phyloP scores from a whole-genome alignment of 148 eudicot species.

The Mesembryanthemum crystallinum region DNA sequence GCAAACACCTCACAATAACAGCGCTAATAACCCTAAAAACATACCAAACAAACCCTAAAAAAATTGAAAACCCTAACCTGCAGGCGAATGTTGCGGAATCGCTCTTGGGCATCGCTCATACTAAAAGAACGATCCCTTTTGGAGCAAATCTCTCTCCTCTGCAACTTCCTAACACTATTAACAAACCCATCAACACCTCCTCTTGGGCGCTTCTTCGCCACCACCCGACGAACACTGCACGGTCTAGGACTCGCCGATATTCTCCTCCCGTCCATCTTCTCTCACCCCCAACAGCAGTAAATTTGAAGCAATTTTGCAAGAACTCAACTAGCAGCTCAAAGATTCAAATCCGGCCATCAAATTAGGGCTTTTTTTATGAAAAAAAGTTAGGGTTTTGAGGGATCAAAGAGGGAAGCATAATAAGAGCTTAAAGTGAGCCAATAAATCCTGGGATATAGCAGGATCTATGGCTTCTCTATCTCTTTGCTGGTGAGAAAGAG shows the following conservation, averaged over 20 bases:
- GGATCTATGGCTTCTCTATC: too few relatives aligned
- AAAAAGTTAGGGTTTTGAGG: slow-evolving; percentile 19
- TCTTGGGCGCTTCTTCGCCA: slow-evolving; percentile 72
- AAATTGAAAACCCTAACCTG: slow-evolving; percentile 45
- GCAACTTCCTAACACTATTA: slow-evolving; percentile 86
- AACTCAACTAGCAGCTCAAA: not conserved
- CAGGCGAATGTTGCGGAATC: slow-evolving; percentile 83
- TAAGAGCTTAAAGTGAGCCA: too few relatives aligned
- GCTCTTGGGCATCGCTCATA: slow-evolving; percentile 86
- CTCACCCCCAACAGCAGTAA: not conserved
- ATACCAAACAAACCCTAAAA: not conserved
- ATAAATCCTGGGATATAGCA: too few relatives aligned
- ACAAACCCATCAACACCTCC: slow-evolving; percentile 70
- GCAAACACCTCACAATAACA: not conserved
- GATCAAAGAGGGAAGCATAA: too few relatives aligned
- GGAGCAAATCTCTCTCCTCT: slow-evolving; percentile 89
- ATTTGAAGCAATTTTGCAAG: not conserved
- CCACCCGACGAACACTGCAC: slow-evolving; percentile 67
- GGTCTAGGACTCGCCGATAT: slow-evolving; percentile 88
- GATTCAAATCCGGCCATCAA: not conserved
- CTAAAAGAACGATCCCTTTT: slow-evolving; percentile 78
- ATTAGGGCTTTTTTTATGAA: not conserved
- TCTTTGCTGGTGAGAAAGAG: not conserved
- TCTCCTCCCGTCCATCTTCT: slow-evolving; percentile 77
- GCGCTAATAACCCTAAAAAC: not conserved